Conservation (phyloP, 805 yeast species). For the Candida cerambycidarum region DNA sequence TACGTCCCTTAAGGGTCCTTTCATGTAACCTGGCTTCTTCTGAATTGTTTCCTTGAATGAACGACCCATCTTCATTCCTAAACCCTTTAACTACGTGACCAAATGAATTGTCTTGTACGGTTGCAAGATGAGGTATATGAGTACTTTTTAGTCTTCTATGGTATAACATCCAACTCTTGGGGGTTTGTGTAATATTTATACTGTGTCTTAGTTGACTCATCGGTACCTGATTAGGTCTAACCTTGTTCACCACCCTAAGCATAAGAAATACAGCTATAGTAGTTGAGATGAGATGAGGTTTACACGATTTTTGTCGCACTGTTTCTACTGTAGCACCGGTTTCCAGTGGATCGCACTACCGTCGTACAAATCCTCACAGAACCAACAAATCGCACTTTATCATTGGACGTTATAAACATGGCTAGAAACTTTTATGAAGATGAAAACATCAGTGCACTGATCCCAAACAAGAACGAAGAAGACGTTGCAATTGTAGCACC, state of each 20-base stretch:
- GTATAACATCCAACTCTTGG: background rate
- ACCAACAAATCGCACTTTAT: no score
- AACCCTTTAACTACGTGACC: slow-evolving; percentile 15
- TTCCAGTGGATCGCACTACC: no score
- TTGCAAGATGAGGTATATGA: slow-evolving; percentile 3
- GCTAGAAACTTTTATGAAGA: slow-evolving; percentile 46
- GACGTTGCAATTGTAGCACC: slow-evolving; percentile 26
- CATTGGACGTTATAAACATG: background rate
- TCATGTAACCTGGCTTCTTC: slow-evolving; percentile 58
- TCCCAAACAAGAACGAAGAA: background rate
- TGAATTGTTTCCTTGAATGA: slow-evolving; percentile 43
- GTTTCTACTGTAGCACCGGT: no score
- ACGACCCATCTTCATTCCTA: slow-evolving; percentile 41
- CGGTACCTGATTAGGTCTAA: background rate
- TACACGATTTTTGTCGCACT: slow-evolving; percentile 1
- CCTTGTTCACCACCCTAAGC: background rate
- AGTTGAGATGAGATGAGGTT: slow-evolving; percentile 4
- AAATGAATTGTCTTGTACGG: background rate
- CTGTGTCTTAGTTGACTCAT: background rate
- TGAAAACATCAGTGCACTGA: slow-evolving; percentile 3
- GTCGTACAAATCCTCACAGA: no score
- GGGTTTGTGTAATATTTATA: background rate
- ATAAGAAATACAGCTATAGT: no score
- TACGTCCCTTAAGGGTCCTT: slow-evolving; percentile 56
- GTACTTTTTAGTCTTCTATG: background rate